These are phyloP conservation scores for Lactarius sp. DNA, from an alignment of 768 basidiomycete species.

Conservation along the genomic window DNA sequence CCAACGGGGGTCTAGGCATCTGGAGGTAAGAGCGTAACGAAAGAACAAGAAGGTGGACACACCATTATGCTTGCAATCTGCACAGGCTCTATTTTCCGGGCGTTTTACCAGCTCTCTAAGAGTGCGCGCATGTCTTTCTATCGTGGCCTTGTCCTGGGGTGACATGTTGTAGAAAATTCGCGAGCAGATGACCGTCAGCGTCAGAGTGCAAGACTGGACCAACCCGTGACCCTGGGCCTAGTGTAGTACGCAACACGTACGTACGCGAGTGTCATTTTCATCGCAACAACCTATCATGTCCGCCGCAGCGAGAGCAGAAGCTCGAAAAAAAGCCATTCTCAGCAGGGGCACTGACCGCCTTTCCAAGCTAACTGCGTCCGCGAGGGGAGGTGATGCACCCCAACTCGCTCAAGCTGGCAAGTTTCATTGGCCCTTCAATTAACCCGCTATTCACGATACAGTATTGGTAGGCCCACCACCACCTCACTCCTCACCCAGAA, in stretches of 20 bases:
- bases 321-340: conserved; percentile 72
- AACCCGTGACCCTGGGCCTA: neutral
- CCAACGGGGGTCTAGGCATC: conserved; percentile 82
- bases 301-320: conserved; percentile 68
- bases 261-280: too few relatives aligned
- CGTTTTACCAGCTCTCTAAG: conserved; percentile 84
- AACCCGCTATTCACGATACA: neutral
- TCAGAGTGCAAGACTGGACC: neutral
- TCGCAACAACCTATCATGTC: conserved; percentile 26
- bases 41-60: conserved; percentile 28
- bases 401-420: conserved; percentile 50
- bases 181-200: conserved; percentile 5
- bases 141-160: conserved; percentile 78
- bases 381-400: conserved; percentile 63
- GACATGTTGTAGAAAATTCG: conserved; percentile 31
- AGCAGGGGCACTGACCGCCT: conserved; percentile 67
- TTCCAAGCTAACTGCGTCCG: conserved; percentile 71
- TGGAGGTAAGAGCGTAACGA: neutral
- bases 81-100: conserved; percentile 91
- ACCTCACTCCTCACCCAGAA: conserved; percentile 32
- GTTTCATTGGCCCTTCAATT: conserved; percentile 19
- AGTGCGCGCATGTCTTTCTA: conserved; percentile 69
- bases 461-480: conserved; percentile 37
- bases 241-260: too few relatives aligned
- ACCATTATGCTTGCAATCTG: conserved; percentile 97